Evolutionary conservation across 1,139 yeast genomes (phyloP).

Genomic region (Taphrina wiesneri): DNA sequence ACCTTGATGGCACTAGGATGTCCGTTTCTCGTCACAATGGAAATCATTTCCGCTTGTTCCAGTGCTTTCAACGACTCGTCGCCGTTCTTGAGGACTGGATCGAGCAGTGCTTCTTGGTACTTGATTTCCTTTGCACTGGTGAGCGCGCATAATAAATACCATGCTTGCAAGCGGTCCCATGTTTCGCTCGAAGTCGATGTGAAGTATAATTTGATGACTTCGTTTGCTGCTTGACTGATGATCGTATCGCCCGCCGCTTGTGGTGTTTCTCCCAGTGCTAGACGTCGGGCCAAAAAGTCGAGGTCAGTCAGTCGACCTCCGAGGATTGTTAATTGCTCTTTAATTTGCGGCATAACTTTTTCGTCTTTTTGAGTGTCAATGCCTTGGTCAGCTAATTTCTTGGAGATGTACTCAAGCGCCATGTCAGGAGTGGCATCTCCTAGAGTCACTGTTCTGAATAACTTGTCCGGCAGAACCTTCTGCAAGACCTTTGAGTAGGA

Average conservation of each 20-base stretch:
- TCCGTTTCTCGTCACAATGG: constrained; percentile 57
- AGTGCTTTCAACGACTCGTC: constrained; percentile 58
- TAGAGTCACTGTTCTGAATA: constrained; percentile 69
- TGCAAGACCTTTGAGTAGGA: constrained; percentile 70
- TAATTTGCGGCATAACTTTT: constrained; percentile 36
- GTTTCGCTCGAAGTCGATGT: constrained; percentile 46
- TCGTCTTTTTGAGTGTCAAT: constrained; percentile 34
- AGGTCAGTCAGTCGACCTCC: constrained; percentile 96
- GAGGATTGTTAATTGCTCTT: constrained; percentile 55
- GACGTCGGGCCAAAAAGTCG: constrained; percentile 83
- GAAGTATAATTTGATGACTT: constrained; percentile 77
- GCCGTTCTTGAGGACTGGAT: constrained; percentile 67
- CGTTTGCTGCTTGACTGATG: constrained; percentile 82
- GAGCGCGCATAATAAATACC: constrained; percentile 73
- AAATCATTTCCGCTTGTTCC: constrained; percentile 75
- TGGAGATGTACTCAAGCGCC: constrained; percentile 69
- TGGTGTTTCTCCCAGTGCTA: constrained; percentile 84
- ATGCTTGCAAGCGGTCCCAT: constrained; percentile 81
- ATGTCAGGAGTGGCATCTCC: constrained; percentile 78
- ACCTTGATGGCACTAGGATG: constrained; percentile 65
- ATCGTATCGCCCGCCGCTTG: constrained; percentile 72
- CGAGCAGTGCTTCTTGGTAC: constrained; percentile 57
- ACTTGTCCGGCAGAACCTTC: constrained; percentile 74
- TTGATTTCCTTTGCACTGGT: constrained; percentile 46
- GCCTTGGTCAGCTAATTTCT: constrained; percentile 51